These are phyloP conservation scores for Mucor saturninus DNA, from an alignment of 371 early-diverging fungal genomes.

Conservation along the genomic window DNA sequence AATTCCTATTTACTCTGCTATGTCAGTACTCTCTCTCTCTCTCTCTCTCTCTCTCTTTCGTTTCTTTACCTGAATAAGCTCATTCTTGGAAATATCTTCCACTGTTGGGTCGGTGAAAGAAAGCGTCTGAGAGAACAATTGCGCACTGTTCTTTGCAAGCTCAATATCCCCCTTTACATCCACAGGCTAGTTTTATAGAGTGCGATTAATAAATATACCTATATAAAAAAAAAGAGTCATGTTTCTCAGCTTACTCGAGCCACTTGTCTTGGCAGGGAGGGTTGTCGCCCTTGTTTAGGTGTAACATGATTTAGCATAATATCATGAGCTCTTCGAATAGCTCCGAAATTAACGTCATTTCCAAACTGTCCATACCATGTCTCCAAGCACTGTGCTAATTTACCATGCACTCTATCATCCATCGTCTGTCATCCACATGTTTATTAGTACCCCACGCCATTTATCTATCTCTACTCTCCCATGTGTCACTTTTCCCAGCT, in stretches of 20 bases:
- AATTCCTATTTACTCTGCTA: conserved; percentile 37
- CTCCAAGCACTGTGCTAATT: conserved; percentile 43
- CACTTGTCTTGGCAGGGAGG: conserved; percentile 18
- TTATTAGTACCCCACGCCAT: neutral
- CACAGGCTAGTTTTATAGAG: conserved; percentile 4
- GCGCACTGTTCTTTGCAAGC: conserved; percentile 53
- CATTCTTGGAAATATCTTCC: conserved; percentile 54
- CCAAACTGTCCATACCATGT: conserved; percentile 41
- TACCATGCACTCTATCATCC: conserved; percentile 45
- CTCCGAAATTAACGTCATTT: conserved; percentile 35
- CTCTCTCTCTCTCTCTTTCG: neutral
- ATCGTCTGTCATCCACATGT: conserved; percentile 15
- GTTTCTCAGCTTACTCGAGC: conserved; percentile 10
- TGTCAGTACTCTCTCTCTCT: neutral
- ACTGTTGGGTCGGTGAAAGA: conserved; percentile 57
- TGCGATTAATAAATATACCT: too few species aligned
- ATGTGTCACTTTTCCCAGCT: neutral
- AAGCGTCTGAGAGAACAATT: conserved; percentile 51
- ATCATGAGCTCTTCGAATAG: conserved; percentile 40
- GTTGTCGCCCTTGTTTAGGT: conserved; percentile 2
- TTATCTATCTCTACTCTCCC: neutral
- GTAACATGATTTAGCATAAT: conserved; percentile 29
- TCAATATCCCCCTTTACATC: conserved; percentile 35
- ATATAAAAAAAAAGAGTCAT: neutral
- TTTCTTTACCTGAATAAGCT: conserved; percentile 41